phyloP scores from a whole-genome alignment of 2,329 filamentous ascomycete species.

The Aspergillus oerlinghausenensis region DNA sequence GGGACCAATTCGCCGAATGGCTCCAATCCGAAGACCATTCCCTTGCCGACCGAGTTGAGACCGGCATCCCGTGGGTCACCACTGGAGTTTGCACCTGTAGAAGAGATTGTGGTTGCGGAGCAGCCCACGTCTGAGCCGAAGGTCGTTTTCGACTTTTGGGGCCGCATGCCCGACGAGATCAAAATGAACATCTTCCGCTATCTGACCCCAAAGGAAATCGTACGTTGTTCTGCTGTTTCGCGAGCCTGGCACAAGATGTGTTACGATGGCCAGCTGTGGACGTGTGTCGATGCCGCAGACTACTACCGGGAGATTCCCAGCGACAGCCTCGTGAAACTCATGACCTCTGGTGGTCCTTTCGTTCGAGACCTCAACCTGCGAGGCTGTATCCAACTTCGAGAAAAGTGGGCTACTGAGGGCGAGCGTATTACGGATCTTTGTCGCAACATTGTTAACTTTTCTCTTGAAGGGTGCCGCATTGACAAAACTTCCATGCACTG shows the following conservation, averaged over 20 bases:
- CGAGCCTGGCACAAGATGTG: conserved; percentile 76
- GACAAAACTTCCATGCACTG: conserved; percentile 74
- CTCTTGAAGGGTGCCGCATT: conserved; percentile 83
- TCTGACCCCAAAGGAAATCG: conserved; percentile 73
- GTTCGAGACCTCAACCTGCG: conserved; percentile 84
- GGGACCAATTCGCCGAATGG: conserved; percentile 43
- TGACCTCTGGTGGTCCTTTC: conserved; percentile 80
- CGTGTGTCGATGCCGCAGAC: conserved; percentile 72
- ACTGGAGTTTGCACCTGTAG: conserved; percentile 13
- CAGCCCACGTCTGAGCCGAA: conserved; percentile 24
- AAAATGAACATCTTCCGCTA: conserved; percentile 72
- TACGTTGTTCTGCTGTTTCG: conserved; percentile 71
- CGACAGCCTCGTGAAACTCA: conserved; percentile 77
- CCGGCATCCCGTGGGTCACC: conserved; percentile 41
- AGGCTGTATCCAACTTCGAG: conserved; percentile 83
- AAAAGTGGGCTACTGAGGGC: conserved; percentile 71
- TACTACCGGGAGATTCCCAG: conserved; percentile 87
- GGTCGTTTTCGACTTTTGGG: conserved; percentile 68
- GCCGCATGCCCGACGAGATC: conserved; percentile 74
- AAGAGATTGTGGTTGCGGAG: conserved; percentile 15
- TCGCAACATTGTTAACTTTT: conserved; percentile 80
- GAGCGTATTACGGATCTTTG: conserved; percentile 70
- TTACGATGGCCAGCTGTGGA: conserved; percentile 94
- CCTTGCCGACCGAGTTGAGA: conserved; percentile 61
- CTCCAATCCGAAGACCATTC: conserved; percentile 47